Evolutionary conservation across 768 basidiomycete species (phyloP).

Genomic region (Russula foetens): DNA sequence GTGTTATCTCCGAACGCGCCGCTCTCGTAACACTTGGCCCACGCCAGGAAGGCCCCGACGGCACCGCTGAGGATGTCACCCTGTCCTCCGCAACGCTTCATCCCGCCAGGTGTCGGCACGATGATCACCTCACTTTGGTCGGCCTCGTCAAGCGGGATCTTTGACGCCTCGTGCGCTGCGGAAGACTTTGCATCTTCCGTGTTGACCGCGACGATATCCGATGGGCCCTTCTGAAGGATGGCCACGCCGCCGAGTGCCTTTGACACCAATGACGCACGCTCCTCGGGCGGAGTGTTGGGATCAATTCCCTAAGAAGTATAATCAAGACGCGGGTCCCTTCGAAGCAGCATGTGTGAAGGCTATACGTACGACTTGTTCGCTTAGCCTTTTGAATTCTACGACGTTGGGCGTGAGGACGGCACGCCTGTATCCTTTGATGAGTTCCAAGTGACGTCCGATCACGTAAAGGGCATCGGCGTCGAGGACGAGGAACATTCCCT

Average conservation of each 20-base stretch:
- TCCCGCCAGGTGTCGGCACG: slow-evolving; percentile 66
- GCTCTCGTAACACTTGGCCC: slow-evolving; percentile 90
- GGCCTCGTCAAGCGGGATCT: slow-evolving; percentile 27
- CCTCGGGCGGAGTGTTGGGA: slow-evolving; percentile 38
- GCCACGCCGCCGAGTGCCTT: slow-evolving; percentile 77
- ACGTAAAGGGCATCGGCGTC: slow-evolving; percentile 92
- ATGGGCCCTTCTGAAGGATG: slow-evolving; percentile 79
- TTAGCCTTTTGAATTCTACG: slow-evolving; percentile 83
- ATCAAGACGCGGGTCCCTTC: not conserved
- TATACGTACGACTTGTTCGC: slow-evolving; percentile 54
- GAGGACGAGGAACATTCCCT: slow-evolving; percentile 81
- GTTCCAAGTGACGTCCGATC: slow-evolving; percentile 61
- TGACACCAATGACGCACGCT: slow-evolving; percentile 68
- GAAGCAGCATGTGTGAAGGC: not conserved
- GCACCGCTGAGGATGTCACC: slow-evolving; percentile 89
- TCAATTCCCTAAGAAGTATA: slow-evolving; percentile 36
- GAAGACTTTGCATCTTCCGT: slow-evolving; percentile 43
- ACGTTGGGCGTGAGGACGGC: slow-evolving; percentile 92
- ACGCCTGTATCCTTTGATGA: slow-evolving; percentile 78
- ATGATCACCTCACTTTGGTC: slow-evolving; percentile 42
- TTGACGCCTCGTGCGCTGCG: slow-evolving; percentile 35
- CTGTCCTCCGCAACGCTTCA: slow-evolving; percentile 93
- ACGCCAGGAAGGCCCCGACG: slow-evolving; percentile 86
- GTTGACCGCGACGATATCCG: slow-evolving; percentile 76
- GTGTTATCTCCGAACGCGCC: slow-evolving; percentile 62